Evolutionary conservation across 2,329 filamentous ascomycete genomes (phyloP).

Genomic region (Nothophaeocryptopus gaeumannii): DNA sequence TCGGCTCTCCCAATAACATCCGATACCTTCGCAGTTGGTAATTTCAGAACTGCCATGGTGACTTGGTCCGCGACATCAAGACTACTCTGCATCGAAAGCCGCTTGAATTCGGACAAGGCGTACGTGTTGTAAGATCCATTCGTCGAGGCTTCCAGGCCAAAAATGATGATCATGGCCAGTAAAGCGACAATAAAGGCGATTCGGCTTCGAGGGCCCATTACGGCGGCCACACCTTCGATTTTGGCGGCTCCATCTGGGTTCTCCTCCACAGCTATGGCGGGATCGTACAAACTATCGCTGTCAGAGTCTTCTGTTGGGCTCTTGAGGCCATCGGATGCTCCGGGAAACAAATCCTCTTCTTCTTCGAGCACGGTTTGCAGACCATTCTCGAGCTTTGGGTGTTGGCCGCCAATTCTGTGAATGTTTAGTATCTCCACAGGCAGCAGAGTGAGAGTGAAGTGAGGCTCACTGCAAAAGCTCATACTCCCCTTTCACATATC

Average conservation of each 20-base stretch:
- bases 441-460: no score
- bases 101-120: conserved; percentile 40
- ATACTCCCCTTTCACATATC: no score
- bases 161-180: conserved; percentile 17
- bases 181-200: conserved; percentile 3
- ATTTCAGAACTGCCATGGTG: conserved; percentile 41
- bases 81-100: conserved; percentile 37
- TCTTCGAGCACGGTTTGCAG: no score
- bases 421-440: no score
- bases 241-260: conserved; percentile 9
- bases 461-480: no score
- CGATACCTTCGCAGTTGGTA: conserved; percentile 44
- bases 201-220: conserved; percentile 5
- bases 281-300: conserved; percentile 1
- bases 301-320: neutral
- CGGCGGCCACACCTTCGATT: conserved; percentile 12
- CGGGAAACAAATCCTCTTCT: no score
- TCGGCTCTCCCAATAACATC: conserved; percentile 44
- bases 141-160: conserved; percentile 40
- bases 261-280: no score
- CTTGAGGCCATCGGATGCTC: no score
- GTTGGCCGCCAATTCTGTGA: no score
- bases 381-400: no score
- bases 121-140: conserved; percentile 43
- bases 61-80: conserved; percentile 40